Percentiles rank a stretch among this genome's conserved stretches.
These are phyloP conservation scores for Scleroderma citrinum DNA, from an alignment of 768 basidiomycete genomes.

Conservation along the genomic window DNA sequence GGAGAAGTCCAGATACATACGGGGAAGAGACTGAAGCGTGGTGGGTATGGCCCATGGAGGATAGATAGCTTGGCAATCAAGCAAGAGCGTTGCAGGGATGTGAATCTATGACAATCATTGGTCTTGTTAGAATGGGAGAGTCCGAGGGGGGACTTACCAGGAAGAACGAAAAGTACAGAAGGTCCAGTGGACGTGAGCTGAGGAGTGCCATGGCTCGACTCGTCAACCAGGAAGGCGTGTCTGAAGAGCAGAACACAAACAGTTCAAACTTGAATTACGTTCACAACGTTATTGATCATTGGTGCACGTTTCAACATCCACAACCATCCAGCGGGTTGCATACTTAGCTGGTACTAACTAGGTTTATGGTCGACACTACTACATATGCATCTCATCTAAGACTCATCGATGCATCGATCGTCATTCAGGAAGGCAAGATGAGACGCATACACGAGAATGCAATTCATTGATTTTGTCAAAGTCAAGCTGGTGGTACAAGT, in stretches of 20 bases:
- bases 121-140: not conserved
- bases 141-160: constrained; percentile 34
- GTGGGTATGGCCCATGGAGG: constrained; percentile 46
- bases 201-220: no score
- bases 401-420: not conserved
- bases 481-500: constrained; percentile 12
- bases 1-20: constrained; percentile 50
- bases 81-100: constrained; percentile 57
- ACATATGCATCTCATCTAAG: not conserved
- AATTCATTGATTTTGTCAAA: not conserved
- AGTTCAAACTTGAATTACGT: no score
- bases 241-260: no score
- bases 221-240: no score
- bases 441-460: not conserved
- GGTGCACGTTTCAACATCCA: no score
- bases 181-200: constrained; percentile 53
- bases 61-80: constrained; percentile 69
- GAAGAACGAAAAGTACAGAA: constrained; percentile 70
- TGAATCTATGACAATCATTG: constrained; percentile 42
- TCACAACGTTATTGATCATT: no score
- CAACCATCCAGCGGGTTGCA: no score
- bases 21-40: constrained; percentile 37
- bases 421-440: not conserved
- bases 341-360: no score
- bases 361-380: not conserved